These are phyloP conservation scores for Trichoderma polysporum DNA, from an alignment of 2,329 filamentous ascomycete genomes.

Conservation along the genomic window DNA sequence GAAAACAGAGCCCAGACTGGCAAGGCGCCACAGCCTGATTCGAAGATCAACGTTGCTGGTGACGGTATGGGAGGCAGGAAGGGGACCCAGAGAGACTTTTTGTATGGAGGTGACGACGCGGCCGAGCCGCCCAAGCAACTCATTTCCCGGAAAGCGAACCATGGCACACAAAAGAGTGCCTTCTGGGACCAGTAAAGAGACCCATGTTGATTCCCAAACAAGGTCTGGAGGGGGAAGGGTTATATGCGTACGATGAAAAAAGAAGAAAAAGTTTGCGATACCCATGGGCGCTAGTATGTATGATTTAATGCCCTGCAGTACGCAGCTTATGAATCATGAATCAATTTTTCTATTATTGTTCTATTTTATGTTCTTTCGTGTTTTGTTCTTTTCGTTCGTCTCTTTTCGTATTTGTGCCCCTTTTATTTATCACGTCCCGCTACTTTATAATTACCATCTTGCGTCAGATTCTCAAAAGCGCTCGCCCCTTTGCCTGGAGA, in stretches of 20 bases:
- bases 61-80: slow-evolving; percentile 65
- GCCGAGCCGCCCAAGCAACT: slow-evolving; percentile 37
- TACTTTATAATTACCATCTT: not conserved
- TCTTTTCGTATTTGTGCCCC: not conserved
- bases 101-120: slow-evolving; percentile 56
- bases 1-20: slow-evolving; percentile 32
- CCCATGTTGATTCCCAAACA: not conserved
- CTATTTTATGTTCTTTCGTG: slow-evolving; percentile 18
- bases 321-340: slow-evolving; percentile 38
- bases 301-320: slow-evolving; percentile 29
- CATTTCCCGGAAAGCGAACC: slow-evolving; percentile 39
- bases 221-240: not conserved
- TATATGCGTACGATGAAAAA: not conserved
- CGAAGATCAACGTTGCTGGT: slow-evolving; percentile 47
- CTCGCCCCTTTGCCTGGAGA: not conserved
- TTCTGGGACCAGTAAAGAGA: slow-evolving; percentile 46
- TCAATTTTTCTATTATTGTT: slow-evolving; percentile 19
- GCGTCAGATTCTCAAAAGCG: not conserved
- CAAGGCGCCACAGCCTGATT: slow-evolving; percentile 24
- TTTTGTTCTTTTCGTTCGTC: slow-evolving; percentile 8
- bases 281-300: slow-evolving; percentile 19
- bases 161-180: slow-evolving; percentile 37
- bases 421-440: not conserved
- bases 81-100: slow-evolving; percentile 55
- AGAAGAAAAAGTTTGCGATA: slow-evolving; percentile 14